A percentile compares a stretch with the other conserved stretches of the same genome.
Evolutionary conservation across 805 yeast species (phyloP).

Genomic region (Schizosaccharomyces lindneri): DNA sequence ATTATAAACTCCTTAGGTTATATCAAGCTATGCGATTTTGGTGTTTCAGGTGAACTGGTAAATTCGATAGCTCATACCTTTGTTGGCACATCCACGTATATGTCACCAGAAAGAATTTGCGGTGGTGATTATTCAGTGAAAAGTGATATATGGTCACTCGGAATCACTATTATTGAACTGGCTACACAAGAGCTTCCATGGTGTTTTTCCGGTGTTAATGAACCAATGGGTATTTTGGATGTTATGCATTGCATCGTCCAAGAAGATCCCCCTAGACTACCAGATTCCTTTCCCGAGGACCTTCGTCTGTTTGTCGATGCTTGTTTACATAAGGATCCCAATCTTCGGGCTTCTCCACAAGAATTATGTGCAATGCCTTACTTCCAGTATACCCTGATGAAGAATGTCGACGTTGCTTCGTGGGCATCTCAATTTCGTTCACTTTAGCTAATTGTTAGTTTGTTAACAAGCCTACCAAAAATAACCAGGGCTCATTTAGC

Average conservation of each 20-base stretch:
- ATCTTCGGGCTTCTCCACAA: not conserved
- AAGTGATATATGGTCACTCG: conserved; percentile 93
- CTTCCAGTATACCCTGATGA: not conserved
- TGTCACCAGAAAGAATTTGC: conserved; percentile 85
- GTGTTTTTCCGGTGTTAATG: conserved; percentile 10
- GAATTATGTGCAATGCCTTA: not conserved
- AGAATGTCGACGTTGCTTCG: not conserved
- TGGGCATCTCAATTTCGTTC: not conserved
- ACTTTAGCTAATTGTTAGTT: no score
- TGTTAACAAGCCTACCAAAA: no score
- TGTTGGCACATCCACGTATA: conserved; percentile 92
- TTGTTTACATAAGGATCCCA: not conserved
- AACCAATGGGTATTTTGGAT: conserved; percentile 57
- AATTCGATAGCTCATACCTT: conserved; percentile 92
- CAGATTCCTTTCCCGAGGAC: conserved; percentile 9
- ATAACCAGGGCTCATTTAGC: no score
- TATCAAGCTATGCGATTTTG: conserved; percentile 85
- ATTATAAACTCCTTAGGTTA: conserved; percentile 66
- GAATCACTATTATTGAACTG: conserved; percentile 67
- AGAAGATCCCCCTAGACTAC: conserved; percentile 64
- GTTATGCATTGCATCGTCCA: conserved; percentile 77
- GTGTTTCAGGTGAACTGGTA: conserved; percentile 91
- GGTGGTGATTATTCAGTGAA: conserved; percentile 85
- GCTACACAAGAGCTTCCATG: conserved; percentile 71
- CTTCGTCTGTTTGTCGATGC: conserved; percentile 1